Percentiles rank a stretch among this genome's conserved stretches.
Evolutionary conservation across 2,329 filamentous ascomycete species (phyloP).

Genomic region (Aspergillus sp.): DNA sequence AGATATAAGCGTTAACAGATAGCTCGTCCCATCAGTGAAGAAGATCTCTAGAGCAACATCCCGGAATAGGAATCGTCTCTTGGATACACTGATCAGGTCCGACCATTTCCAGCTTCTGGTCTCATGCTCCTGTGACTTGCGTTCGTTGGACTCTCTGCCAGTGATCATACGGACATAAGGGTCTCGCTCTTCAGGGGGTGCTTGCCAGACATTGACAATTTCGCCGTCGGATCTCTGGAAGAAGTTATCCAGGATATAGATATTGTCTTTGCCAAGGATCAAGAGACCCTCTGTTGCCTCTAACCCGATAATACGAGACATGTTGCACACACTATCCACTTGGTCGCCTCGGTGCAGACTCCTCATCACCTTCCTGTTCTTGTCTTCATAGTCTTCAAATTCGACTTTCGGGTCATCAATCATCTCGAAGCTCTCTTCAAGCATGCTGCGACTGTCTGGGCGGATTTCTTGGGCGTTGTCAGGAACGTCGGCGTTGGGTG

Average conservation of each 20-base stretch:
- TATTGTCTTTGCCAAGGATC: slow-evolving; percentile 84
- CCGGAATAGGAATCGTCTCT: slow-evolving; percentile 89
- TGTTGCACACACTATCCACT: slow-evolving; percentile 91
- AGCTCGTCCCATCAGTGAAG: slow-evolving; percentile 94
- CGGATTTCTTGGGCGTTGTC: slow-evolving; percentile 31
- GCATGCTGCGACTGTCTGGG: slow-evolving; percentile 40
- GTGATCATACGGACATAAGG: slow-evolving; percentile 94
- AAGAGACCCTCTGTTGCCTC: slow-evolving; percentile 92
- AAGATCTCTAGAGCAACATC: slow-evolving; percentile 97
- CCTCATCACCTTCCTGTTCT: slow-evolving; percentile 96
- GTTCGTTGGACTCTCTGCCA: slow-evolving; percentile 65
- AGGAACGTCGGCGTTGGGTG: slow-evolving; percentile 30
- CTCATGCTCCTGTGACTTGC: slow-evolving; percentile 68
- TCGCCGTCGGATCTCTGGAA: slow-evolving; percentile 94
- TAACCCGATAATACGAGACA: slow-evolving; percentile 88
- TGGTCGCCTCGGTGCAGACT: slow-evolving; percentile 86
- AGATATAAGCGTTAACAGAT: slow-evolving; percentile 81
- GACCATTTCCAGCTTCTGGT: slow-evolving; percentile 91
- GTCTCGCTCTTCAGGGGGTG: slow-evolving; percentile 86
- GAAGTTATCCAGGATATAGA: slow-evolving; percentile 95
- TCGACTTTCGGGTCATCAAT: slow-evolving; percentile 89
- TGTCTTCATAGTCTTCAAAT: slow-evolving; percentile 88
- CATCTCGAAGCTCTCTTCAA: slow-evolving; percentile 93
- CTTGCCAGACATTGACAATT: slow-evolving; percentile 95
- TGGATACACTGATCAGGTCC: slow-evolving; percentile 92